Evolutionary conservation across 2,329 filamentous ascomycete species (phyloP), one percentile per base, ranked within the genome.

Genomic region (Colletotrichum cordylinicola): DNA sequence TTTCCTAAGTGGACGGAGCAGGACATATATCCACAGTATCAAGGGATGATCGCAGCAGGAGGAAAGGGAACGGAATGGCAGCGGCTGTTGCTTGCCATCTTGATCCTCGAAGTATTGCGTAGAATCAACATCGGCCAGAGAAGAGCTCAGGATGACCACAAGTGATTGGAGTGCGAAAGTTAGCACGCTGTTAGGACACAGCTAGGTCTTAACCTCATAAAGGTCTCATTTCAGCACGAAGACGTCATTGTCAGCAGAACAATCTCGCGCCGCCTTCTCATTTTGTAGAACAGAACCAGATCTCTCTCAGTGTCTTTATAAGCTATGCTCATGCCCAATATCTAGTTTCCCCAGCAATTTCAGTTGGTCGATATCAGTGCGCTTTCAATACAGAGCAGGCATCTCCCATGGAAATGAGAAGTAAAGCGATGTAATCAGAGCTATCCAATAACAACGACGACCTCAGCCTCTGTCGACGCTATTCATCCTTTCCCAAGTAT

Each of bases 21-120:
- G 35, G 13, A 13, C 2, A 5, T 37, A 3, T 13, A 37, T 37
- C 35, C 13, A 37, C 35, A 15, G 35, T 16, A 37, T 16, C 37
- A 4, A 39, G 6, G 10, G 18, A n/a, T 18, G 2, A 8, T 9
- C 3, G n/a, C 1, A 1, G 39, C 9, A n/a, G 18, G 5, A 6
- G 5, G 8, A n/a, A 21, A 21, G n/a, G 43, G 18, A 4, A n/a
- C 43, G 18, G 5, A 4, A 5, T 18, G 1, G 6, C 18, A 48
- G 18, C 43, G 18, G 43, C 6, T 12, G 6, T 7, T 48, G 6
- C 43, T 48, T 48, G 43, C 2, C 43, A 21, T 48, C 18, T 2
- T 48, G 3, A 10, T 4, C 2, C 6, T 21, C n/a, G 18, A n/a
- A 48, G 43, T 2, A 13, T 21, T 48, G 10, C 6, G 6, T 21